A percentile compares a stretch with the other conserved stretches of the same genome.
phyloP scores from a whole-genome alignment of 805 yeast genomes.

The Zygotorulaspora danielsina region DNA sequence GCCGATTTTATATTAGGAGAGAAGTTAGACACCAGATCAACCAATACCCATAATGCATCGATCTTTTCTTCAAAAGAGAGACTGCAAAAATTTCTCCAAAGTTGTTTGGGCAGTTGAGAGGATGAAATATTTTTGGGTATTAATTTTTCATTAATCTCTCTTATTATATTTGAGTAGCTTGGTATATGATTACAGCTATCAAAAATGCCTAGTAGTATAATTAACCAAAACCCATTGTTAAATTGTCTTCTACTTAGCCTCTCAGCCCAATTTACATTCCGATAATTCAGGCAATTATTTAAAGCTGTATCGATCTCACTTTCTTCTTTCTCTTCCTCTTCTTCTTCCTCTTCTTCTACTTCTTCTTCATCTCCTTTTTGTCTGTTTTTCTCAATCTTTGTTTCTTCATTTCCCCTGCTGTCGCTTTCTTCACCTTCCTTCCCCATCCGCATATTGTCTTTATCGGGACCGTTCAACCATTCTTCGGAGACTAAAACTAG shows the following conservation, averaged over 20 bases:
- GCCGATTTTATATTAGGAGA: slow-evolving; percentile 32
- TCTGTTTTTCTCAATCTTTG: slow-evolving; percentile 13
- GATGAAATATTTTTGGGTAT: slow-evolving; percentile 40
- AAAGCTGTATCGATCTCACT: slow-evolving; percentile 23
- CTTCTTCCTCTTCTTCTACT: slow-evolving; percentile 26
- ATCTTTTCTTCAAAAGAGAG: slow-evolving; percentile 54
- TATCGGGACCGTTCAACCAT: slow-evolving; percentile 21
- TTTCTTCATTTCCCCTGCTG: slow-evolving; percentile 1
- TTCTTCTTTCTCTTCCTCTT: slow-evolving; percentile 26
- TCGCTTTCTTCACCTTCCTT: slow-evolving; percentile 6
- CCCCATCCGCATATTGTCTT: neutral
- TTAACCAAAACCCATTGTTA: slow-evolving; percentile 82
- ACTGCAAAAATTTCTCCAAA: slow-evolving; percentile 52
- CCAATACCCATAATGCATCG: slow-evolving; percentile 55
- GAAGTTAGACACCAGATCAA: slow-evolving; percentile 46
- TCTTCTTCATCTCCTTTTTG: slow-evolving; percentile 18
- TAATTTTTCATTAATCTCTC: slow-evolving; percentile 50
- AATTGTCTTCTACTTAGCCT: slow-evolving; percentile 69
- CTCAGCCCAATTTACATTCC: slow-evolving; percentile 71
- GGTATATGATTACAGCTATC: slow-evolving; percentile 33
- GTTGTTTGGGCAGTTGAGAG: slow-evolving; percentile 34
- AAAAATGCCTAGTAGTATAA: slow-evolving; percentile 68
- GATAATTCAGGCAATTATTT: slow-evolving; percentile 46
- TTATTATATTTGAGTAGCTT: slow-evolving; percentile 34
- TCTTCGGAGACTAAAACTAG: slow-evolving; percentile 27